Conservation (phyloP, 2,329 filamentous ascomycete species). For the Balansia obtecta region DNA sequence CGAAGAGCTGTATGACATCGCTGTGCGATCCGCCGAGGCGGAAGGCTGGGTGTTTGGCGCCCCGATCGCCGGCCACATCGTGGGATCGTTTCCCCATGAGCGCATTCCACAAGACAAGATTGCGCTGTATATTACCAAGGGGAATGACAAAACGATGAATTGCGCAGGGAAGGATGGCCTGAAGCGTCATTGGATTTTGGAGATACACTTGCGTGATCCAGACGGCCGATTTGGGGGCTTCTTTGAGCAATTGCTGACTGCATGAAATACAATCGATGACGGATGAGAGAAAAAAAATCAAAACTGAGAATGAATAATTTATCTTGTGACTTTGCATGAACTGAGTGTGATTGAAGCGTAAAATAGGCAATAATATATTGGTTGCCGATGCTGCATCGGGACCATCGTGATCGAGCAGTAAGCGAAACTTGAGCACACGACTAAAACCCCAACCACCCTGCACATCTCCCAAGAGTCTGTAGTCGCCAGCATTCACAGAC, state of each 20-base stretch:
- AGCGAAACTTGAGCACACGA: too few species aligned
- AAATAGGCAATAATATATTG: too few species aligned
- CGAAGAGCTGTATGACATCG: conserved; percentile 31
- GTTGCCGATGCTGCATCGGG: too few species aligned
- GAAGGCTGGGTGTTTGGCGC: conserved; percentile 33
- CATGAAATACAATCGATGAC: background rate
- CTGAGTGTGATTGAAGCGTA: too few species aligned
- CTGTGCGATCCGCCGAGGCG: conserved; percentile 22
- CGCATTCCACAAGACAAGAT: conserved; percentile 34
- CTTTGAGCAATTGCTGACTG: conserved; percentile 26
- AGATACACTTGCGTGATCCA: conserved; percentile 32
- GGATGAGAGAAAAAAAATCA: too few species aligned
- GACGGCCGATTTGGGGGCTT: conserved; percentile 28
- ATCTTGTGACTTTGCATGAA: too few species aligned
- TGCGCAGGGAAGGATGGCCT: conserved; percentile 25
- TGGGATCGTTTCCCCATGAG: conserved; percentile 38
- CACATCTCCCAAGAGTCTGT: too few species aligned
- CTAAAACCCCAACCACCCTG: too few species aligned
- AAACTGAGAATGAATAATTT: too few species aligned
- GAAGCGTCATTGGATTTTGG: conserved; percentile 36
- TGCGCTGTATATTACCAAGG: conserved; percentile 30
- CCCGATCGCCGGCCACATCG: conserved; percentile 32
- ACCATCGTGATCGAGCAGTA: too few species aligned
- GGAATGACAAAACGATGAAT: conserved; percentile 29
- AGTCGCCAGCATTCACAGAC: too few species aligned